Percentiles rank a stretch among this genome's conserved stretches.
phyloP scores from a whole-genome alignment of 1,284 basidiomycete species.

The Ganoderma multipileum region DNA sequence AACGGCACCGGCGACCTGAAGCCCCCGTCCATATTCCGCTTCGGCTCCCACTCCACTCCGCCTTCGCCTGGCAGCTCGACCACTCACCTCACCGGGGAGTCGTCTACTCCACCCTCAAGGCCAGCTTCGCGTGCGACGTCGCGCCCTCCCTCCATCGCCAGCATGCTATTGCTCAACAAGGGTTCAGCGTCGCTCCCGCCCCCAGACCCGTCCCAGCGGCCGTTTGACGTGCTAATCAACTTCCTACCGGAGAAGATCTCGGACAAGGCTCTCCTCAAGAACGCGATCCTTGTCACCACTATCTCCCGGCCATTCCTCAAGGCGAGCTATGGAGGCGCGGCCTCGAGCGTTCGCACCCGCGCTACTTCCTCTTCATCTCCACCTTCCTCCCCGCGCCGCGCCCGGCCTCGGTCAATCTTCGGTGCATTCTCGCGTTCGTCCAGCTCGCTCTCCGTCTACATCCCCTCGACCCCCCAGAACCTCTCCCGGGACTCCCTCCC shows the following conservation, averaged over 20 bases:
- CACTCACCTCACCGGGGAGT: conserved; percentile 24
- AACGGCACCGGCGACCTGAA: conserved; percentile 30
- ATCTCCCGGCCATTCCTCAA: conserved; percentile 49
- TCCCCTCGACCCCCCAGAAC: conserved; percentile 29
- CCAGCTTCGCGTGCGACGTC: conserved; percentile 12
- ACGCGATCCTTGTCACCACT: conserved; percentile 50
- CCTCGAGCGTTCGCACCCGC: conserved; percentile 22
- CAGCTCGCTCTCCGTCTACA: conserved; percentile 35
- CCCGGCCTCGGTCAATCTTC: conserved; percentile 28
- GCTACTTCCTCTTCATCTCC: conserved; percentile 19
- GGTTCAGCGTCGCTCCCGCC: conserved; percentile 29
- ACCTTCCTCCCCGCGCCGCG: conserved; percentile 10
- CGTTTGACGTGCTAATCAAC: conserved; percentile 50
- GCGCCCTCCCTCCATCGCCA: conserved; percentile 23
- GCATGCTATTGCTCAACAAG: conserved; percentile 21
- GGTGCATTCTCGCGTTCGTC: conserved; percentile 20
- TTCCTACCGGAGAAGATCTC: conserved; percentile 44
- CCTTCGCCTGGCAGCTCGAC: conserved; percentile 35
- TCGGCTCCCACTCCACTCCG: conserved; percentile 36
- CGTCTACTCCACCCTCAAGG: background rate
- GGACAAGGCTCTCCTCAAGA: conserved; percentile 48
- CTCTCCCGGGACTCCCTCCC: conserved; percentile 28
- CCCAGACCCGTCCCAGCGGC: conserved; percentile 43
- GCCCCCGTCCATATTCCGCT: conserved; percentile 33
- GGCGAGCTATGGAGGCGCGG: conserved; percentile 23